Conservation (phyloP, 2,329 filamentous ascomycete species). For the Diaporthe nobilis region DNA sequence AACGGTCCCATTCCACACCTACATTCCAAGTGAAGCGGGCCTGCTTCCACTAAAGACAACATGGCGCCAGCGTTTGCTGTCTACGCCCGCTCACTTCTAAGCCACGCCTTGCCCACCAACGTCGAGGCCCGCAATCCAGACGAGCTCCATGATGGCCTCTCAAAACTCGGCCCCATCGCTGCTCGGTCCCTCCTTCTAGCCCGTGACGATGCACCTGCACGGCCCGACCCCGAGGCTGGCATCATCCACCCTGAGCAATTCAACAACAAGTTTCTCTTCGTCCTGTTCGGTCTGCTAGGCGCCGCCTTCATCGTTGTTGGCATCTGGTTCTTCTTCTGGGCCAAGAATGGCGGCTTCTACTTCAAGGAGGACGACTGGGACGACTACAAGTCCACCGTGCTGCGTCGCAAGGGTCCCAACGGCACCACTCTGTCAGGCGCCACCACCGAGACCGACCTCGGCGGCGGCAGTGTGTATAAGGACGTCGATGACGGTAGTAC, state of each 20-base stretch:
- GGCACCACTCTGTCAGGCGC: slow-evolving; percentile 87
- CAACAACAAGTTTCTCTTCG: slow-evolving; percentile 82
- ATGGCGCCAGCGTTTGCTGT: slow-evolving; percentile 57
- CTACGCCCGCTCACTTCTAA: slow-evolving; percentile 44
- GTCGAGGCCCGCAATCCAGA: slow-evolving; percentile 47
- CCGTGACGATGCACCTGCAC: slow-evolving; percentile 52
- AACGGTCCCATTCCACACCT: slow-evolving; percentile 22
- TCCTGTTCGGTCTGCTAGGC: slow-evolving; percentile 87
- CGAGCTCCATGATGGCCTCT: slow-evolving; percentile 46
- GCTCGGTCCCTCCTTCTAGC: slow-evolving; percentile 59
- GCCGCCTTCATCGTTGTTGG: slow-evolving; percentile 79
- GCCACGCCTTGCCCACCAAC: slow-evolving; percentile 50
- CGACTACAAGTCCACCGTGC: slow-evolving; percentile 95
- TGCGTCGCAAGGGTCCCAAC: slow-evolving; percentile 90
- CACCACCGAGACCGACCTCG: slow-evolving; percentile 85
- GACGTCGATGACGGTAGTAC: slow-evolving; percentile 69
- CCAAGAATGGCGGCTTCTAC: slow-evolving; percentile 93
- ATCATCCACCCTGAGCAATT: slow-evolving; percentile 68
- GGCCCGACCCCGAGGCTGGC: slow-evolving; percentile 60
- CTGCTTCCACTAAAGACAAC: slow-evolving; percentile 36
- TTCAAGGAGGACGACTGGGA: slow-evolving; percentile 94
- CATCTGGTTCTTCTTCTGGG: slow-evolving; percentile 99
- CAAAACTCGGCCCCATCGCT: slow-evolving; percentile 58
- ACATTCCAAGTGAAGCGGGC: slow-evolving; percentile 36
- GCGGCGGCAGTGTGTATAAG: slow-evolving; percentile 89